Evolutionary conservation across 2,329 filamentous ascomycete genomes (phyloP).

Genomic region (Elsinoe arachidis): DNA sequence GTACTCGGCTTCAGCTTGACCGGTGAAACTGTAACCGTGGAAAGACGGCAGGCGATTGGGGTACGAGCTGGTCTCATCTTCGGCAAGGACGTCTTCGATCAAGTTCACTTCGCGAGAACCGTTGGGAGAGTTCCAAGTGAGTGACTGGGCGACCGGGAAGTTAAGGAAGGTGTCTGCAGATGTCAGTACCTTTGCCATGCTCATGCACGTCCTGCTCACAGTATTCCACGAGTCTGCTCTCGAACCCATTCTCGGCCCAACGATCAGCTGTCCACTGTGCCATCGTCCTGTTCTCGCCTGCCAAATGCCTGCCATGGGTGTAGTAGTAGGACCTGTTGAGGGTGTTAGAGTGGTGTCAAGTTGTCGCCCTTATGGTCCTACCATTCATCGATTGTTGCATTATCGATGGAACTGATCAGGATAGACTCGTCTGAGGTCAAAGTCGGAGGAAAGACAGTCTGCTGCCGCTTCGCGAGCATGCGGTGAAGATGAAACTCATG

Average conservation of each 20-base stretch:
- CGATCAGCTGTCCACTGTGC: constrained; percentile 39
- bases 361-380: neutral
- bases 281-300: constrained; percentile 39
- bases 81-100: constrained; percentile 21
- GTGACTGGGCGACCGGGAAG: constrained; percentile 36
- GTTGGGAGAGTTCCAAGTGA: constrained; percentile 41
- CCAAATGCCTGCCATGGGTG: constrained; percentile 37
- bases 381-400: constrained; percentile 5
- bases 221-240: constrained; percentile 33
- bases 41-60: constrained; percentile 60
- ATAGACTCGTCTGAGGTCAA: constrained; percentile 3
- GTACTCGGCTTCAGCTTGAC: constrained; percentile 40
- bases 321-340: constrained; percentile 29
- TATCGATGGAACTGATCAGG: constrained; percentile 7
- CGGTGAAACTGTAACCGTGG: constrained; percentile 40
- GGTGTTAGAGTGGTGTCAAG: neutral
- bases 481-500: constrained; percentile 8
- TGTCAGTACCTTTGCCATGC: constrained; percentile 25
- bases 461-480: constrained; percentile 6
- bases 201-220: constrained; percentile 30
- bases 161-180: constrained; percentile 37
- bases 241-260: constrained; percentile 38
- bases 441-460: constrained; percentile 4
- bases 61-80: constrained; percentile 38
- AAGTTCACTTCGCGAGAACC: constrained; percentile 57